phyloP scores from a whole-genome alignment of 2,329 filamentous ascomycete species.

The Cladosporium sp. region DNA sequence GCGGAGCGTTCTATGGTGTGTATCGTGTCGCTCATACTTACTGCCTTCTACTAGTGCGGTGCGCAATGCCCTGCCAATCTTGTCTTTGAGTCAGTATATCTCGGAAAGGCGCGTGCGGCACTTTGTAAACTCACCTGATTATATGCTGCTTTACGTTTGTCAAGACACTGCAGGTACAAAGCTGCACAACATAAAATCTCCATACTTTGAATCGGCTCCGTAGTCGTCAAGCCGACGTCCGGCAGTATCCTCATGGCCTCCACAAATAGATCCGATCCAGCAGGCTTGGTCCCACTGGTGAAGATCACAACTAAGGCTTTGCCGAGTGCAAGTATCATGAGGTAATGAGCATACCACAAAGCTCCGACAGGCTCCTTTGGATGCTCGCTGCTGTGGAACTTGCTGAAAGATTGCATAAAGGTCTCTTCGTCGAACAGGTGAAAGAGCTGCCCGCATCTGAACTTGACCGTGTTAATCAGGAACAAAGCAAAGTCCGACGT shows the following conservation, averaged over 20 bases:
- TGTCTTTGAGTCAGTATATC: background rate
- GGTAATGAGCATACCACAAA: constrained; percentile 56
- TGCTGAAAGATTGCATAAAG: constrained; percentile 49
- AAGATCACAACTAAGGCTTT: constrained; percentile 52
- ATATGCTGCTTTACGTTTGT: constrained; percentile 50
- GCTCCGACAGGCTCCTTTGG: constrained; percentile 24
- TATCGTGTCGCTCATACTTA: background rate
- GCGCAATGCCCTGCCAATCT: constrained; percentile 55
- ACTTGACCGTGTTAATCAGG: constrained; percentile 58
- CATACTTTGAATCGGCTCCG: constrained; percentile 48
- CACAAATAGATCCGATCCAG: constrained; percentile 50
- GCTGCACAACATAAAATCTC: constrained; percentile 56
- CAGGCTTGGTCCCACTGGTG: constrained; percentile 40
- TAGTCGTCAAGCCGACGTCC: constrained; percentile 42
- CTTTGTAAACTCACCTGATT: constrained; percentile 41
- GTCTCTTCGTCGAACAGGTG: constrained; percentile 56
- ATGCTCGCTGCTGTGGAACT: constrained; percentile 42
- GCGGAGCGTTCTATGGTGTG: background rate
- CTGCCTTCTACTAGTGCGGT: constrained; percentile 51
- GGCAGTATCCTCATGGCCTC: constrained; percentile 49
- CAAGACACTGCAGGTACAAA: constrained; percentile 54
- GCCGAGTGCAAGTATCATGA: constrained; percentile 56
- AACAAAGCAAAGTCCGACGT: constrained; percentile 55
- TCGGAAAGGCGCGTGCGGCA: background rate
- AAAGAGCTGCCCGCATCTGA: constrained; percentile 56